Evolutionary conservation across 2,329 filamentous ascomycete species (phyloP).

Genomic region (Venturia carpophila): DNA sequence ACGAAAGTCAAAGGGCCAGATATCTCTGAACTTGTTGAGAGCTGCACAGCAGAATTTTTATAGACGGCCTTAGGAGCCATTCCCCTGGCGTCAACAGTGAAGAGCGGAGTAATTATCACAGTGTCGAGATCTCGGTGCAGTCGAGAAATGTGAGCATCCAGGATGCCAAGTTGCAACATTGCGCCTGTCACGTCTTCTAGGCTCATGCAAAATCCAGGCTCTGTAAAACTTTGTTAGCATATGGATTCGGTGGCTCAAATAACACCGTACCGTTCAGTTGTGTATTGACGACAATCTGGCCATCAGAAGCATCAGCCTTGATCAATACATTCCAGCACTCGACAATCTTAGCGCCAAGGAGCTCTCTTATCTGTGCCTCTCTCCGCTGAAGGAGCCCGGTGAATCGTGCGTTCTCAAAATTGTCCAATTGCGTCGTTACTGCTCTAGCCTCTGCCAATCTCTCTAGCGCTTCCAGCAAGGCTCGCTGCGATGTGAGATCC

Average conservation of each 20-base stretch:
- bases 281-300: constrained; percentile 41
- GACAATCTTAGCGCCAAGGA: constrained; percentile 58
- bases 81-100: constrained; percentile 34
- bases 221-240: neutral
- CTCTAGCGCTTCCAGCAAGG: constrained; percentile 42
- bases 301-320: constrained; percentile 26
- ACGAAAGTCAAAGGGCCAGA: constrained; percentile 25
- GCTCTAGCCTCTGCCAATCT: constrained; percentile 43
- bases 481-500: constrained; percentile 36
- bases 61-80: constrained; percentile 28
- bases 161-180: constrained; percentile 29
- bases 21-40: constrained; percentile 27
- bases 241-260: constrained; percentile 33
- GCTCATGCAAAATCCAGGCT: constrained; percentile 24
- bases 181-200: constrained; percentile 31
- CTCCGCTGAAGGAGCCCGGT: constrained; percentile 52
- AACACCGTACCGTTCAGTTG: constrained; percentile 43
- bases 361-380: constrained; percentile 56
- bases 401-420: constrained; percentile 42
- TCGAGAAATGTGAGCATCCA: constrained; percentile 47
- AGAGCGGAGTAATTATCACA: constrained; percentile 54
- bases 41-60: constrained; percentile 30
- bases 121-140: constrained; percentile 57
- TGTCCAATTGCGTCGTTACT: constrained; percentile 51
- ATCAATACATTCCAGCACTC: constrained; percentile 65